Conservation (phyloP, 441 rosid genomes). For the Aquilaria agallochum region DNA sequence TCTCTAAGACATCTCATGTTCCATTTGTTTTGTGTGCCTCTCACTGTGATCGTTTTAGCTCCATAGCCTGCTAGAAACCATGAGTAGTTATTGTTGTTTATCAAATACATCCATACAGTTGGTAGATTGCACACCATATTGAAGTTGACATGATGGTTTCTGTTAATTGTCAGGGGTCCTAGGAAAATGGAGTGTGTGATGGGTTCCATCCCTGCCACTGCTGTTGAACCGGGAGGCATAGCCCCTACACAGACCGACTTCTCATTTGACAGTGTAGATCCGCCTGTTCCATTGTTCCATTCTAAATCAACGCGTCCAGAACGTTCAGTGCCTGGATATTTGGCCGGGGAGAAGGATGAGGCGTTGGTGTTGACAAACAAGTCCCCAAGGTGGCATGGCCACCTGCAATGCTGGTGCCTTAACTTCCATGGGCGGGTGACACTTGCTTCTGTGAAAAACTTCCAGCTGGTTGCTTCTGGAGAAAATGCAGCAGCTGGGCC, state of each 20-base stretch:
- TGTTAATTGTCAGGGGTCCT: slow-evolving; percentile 45
- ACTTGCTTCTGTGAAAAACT: slow-evolving; percentile 68
- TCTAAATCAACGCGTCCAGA: slow-evolving; percentile 37
- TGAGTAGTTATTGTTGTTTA: slow-evolving; percentile 3
- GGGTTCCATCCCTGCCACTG: slow-evolving; percentile 45
- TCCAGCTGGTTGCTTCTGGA: slow-evolving; percentile 53
- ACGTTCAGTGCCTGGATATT: slow-evolving; percentile 28
- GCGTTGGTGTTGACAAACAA: slow-evolving; percentile 52
- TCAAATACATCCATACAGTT: background rate
- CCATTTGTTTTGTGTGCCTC: background rate
- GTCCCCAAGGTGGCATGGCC: slow-evolving; percentile 74
- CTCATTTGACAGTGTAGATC: slow-evolving; percentile 25
- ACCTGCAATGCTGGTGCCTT: slow-evolving; percentile 78
- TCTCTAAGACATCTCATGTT: slow-evolving; percentile 5
- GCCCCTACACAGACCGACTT: slow-evolving; percentile 45
- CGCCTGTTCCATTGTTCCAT: slow-evolving; percentile 34
- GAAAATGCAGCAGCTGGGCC: slow-evolving; percentile 31
- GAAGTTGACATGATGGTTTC: background rate
- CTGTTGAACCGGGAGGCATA: slow-evolving; percentile 45
- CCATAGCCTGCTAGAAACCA: background rate
- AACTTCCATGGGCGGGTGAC: slow-evolving; percentile 76
- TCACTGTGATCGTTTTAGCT: background rate
- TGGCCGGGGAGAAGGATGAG: slow-evolving; percentile 27
- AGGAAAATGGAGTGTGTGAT: slow-evolving; percentile 62
- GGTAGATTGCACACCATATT: too few species aligned